Evolutionary conservation across 495 filamentous ascomycete species (phyloP).

Genomic region (Glonium stellatum): DNA sequence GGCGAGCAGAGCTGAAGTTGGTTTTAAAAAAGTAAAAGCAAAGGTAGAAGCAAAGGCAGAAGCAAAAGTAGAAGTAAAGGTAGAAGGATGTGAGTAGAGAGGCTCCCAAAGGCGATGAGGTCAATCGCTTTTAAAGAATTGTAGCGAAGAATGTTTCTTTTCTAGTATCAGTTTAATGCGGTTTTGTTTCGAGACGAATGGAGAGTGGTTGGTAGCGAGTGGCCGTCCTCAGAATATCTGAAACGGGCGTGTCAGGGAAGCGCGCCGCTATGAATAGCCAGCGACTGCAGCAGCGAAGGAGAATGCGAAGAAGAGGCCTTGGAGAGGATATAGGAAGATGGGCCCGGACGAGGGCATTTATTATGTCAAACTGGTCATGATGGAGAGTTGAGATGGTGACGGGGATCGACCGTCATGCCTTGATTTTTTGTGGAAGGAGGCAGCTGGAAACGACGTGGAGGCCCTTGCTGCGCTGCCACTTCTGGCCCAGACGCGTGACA

Average conservation of each 20-base stretch:
- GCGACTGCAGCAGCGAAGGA: conserved; percentile 6
- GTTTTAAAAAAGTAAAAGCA: not conserved
- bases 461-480: too few relatives aligned
- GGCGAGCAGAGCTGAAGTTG: not conserved
- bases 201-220: conserved; percentile 12
- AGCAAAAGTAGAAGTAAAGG: too few relatives aligned
- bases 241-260: conserved; percentile 26
- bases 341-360: too few relatives aligned
- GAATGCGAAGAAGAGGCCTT: not conserved
- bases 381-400: too few relatives aligned
- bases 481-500: too few relatives aligned
- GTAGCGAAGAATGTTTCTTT: not conserved
- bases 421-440: not conserved
- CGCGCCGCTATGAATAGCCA: conserved; percentile 24
- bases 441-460: too few relatives aligned
- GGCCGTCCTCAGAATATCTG: conserved; percentile 17
- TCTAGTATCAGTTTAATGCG: not conserved
- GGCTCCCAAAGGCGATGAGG: too few relatives aligned
- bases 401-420: not conserved
- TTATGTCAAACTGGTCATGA: too few relatives aligned
- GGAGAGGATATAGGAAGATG: too few relatives aligned
- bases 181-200: not conserved
- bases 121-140: too few relatives aligned
- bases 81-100: too few relatives aligned
- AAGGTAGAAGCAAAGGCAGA: not conserved